Conservation (phyloP, 805 yeast species). For the Saccharomyces kudriavzevii region DNA sequence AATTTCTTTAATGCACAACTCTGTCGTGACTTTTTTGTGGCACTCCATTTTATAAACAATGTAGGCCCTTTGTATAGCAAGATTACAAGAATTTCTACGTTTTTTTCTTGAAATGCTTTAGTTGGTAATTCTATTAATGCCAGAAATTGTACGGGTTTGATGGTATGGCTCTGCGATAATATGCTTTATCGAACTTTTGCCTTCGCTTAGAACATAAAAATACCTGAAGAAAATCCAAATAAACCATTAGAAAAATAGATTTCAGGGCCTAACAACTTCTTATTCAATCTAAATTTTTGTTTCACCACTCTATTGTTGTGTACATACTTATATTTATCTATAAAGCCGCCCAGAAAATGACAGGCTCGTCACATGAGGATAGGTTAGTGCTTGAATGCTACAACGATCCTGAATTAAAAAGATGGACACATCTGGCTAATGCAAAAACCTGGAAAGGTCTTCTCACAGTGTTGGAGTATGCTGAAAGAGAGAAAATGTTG, state of each 20-base stretch:
- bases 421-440: slow-evolving; percentile 32
- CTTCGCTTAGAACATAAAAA: not conserved
- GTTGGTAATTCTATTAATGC: no score
- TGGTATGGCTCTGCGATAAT: no score
- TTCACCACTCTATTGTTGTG: not conserved
- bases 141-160: no score
- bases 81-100: no score
- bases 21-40: no score
- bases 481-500: slow-evolving; percentile 31
- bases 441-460: slow-evolving; percentile 30
- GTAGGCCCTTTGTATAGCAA: not conserved
- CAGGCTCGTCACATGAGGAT: not conserved
- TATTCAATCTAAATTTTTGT: not conserved
- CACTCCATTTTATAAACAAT: no score
- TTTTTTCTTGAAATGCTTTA: no score
- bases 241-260: not conserved
- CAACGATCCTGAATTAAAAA: slow-evolving; percentile 29
- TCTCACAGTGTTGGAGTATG: slow-evolving; percentile 30
- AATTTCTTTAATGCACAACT: not conserved
- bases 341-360: not conserved
- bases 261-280: not conserved
- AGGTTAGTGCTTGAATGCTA: slow-evolving; percentile 13
- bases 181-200: not conserved
- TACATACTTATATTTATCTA: not conserved
- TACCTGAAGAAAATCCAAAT: not conserved